Evolutionary conservation across 345 rosid species (phyloP).

Genomic region (Limnanthes douglasii): DNA sequence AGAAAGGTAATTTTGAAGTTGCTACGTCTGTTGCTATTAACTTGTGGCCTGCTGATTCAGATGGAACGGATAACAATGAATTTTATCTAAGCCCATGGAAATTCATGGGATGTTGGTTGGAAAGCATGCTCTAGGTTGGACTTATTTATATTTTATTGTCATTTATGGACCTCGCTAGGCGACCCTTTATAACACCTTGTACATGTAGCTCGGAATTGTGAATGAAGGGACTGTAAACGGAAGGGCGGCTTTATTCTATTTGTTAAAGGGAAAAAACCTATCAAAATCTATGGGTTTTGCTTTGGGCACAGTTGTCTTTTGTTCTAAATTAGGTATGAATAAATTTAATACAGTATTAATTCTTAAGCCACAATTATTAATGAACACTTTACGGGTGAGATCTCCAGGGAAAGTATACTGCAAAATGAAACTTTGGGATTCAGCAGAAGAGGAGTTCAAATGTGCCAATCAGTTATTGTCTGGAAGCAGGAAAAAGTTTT

Average conservation of each 20-base stretch:
- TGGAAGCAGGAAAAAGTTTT: constrained; percentile 13
- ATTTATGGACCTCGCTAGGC: no score
- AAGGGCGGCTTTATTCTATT: constrained; percentile 44
- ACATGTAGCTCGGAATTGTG: constrained; percentile 49
- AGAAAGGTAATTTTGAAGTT: constrained; percentile 28
- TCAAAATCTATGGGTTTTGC: constrained; percentile 38
- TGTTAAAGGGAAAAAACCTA: constrained; percentile 74
- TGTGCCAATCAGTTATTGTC: constrained; percentile 37
- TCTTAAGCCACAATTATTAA: constrained; percentile 5
- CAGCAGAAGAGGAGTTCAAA: constrained; percentile 54
- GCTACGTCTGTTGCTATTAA: constrained; percentile 30
- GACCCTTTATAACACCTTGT: constrained; percentile 2
- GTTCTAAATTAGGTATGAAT: constrained; percentile 55
- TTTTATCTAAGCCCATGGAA: constrained; percentile 80
- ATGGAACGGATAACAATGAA: constrained; percentile 24
- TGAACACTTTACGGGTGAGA: constrained; percentile 5
- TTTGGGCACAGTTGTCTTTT: constrained; percentile 50
- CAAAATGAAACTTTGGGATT: constrained; percentile 40
- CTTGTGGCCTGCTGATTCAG: constrained; percentile 32
- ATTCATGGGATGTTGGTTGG: constrained; percentile 70
- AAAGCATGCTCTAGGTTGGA: constrained; percentile 82
- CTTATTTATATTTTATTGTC: constrained; percentile 9
- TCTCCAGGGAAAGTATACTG: constrained; percentile 51
- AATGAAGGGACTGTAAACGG: constrained; percentile 77
- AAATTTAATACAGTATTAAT: constrained; percentile 1